A percentile compares a stretch with the other conserved stretches of the same genome.
Evolutionary conservation across 441 rosid species (phyloP).

Genomic region (Pelargonium cotyledonis): DNA sequence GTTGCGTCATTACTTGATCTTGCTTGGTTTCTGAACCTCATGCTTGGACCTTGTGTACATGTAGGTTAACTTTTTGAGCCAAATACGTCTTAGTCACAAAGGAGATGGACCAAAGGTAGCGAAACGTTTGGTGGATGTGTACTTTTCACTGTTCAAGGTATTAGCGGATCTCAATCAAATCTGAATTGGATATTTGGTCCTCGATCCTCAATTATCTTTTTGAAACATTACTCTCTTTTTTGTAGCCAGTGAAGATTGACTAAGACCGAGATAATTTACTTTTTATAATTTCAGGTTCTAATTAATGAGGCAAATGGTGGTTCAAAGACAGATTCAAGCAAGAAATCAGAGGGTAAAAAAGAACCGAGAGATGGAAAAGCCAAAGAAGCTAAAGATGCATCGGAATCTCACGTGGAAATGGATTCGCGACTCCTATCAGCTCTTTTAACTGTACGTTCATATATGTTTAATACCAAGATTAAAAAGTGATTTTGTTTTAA

Average conservation of each 20-base stretch:
- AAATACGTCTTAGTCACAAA: slow-evolving; percentile 62
- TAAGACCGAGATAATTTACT: slow-evolving; percentile 6
- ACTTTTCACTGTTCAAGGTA: slow-evolving; percentile 95
- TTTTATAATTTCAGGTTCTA: slow-evolving; percentile 50
- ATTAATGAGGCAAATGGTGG: slow-evolving; percentile 48
- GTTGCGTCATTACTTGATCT: slow-evolving; percentile 11
- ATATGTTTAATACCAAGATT: neutral
- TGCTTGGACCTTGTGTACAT: slow-evolving; percentile 13
- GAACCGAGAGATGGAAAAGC: slow-evolving; percentile 32
- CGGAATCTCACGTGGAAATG: slow-evolving; percentile 72
- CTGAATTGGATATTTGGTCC: slow-evolving; percentile 3
- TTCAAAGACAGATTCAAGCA: slow-evolving; percentile 30
- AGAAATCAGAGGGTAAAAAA: slow-evolving; percentile 26
- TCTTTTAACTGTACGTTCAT: slow-evolving; percentile 63
- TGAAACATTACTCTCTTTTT: neutral
- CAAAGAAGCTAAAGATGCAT: slow-evolving; percentile 29
- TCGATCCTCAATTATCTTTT: neutral
- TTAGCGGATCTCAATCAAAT: slow-evolving; percentile 3
- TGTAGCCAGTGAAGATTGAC: neutral
- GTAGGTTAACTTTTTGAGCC: slow-evolving; percentile 92
- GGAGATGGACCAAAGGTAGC: slow-evolving; percentile 93
- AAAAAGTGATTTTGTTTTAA: too few relatives aligned
- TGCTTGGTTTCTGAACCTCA: slow-evolving; percentile 7
- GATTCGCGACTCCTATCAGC: slow-evolving; percentile 92
- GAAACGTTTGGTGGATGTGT: slow-evolving; percentile 81